Evolutionary conservation across 805 yeast species (phyloP), one percentile per base, ranked within the genome.

Genomic region (Osmozyma mogii): DNA sequence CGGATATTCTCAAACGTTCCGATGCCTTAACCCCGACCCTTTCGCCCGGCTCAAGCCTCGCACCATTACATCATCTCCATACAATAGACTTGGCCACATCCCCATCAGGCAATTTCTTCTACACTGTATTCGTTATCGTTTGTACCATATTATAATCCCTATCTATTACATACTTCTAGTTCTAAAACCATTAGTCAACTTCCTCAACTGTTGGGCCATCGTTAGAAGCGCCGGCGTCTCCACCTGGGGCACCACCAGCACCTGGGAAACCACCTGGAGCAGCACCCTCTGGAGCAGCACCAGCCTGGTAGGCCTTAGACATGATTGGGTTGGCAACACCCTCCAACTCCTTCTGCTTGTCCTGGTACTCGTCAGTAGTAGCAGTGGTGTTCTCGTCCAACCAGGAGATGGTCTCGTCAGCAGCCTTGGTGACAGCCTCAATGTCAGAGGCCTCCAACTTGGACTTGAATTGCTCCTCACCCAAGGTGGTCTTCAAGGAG

Each of bases 291-390:
- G 81, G 78, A 44, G 78, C 80, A 61, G 85, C 94, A 61, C 87
- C 94, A 47, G 80, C 87, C 65, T 84, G 92, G 79, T 89, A 89
- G 75, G 92, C 85, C 75, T 88, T 85, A 61, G 85, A 75, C 85
- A 88, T 81, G 68, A 88, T 84, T 63, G 96, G 96, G 75, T 88
- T 88, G 47, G 95, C 95, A 65, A 80, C 72, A 49, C 75, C 81
- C 73, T 89, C 96, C 54, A 88, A 78, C 68, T 87, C 96, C 79
- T 88, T 88, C 72, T 87, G 94, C 72, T 75, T 81, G 67, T 82
- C 95, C 56, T 76, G 72, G 63, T 67, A 88, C 73, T 88, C 97
- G 58, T 89, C 96, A 36, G 84, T 75, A 32, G 95, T 61, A 48
- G 95, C 96, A 44, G 96, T 75, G 67, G 81, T 89, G 72, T 85